phyloP scores from a whole-genome alignment of 495 filamentous ascomycete genomes.

The Collariella sp. region DNA sequence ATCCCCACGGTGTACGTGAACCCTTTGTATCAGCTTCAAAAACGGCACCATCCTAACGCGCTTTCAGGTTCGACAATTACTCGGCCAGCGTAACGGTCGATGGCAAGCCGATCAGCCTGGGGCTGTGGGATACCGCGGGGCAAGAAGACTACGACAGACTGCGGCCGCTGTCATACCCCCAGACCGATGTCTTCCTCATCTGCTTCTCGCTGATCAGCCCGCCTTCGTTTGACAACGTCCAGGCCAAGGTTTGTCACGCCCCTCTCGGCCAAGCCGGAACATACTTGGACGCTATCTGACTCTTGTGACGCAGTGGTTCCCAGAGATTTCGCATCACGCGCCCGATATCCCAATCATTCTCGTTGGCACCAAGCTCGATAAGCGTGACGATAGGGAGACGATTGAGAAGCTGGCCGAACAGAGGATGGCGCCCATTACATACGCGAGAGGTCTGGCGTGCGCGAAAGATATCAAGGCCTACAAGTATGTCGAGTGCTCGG shows the following conservation, averaged over 20 bases:
- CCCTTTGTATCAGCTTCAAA: slow-evolving; percentile 44
- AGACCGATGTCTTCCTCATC: slow-evolving; percentile 96
- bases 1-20: slow-evolving; percentile 91
- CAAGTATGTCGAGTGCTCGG: slow-evolving; percentile 98
- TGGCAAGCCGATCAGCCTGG: slow-evolving; percentile 90
- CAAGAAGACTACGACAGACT: slow-evolving; percentile 98
- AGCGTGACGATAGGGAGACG: slow-evolving; percentile 82
- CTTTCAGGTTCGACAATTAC: slow-evolving; percentile 92
- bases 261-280: too few relatives aligned
- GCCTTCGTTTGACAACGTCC: slow-evolving; percentile 95
- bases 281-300: slow-evolving; percentile 12
- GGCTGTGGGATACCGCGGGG: slow-evolving; percentile 97
- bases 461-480: slow-evolving; percentile 88
- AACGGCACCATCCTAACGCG: slow-evolving; percentile 39
- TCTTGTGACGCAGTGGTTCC: slow-evolving; percentile 62
- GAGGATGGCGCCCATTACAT: slow-evolving; percentile 86
- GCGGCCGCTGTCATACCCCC: slow-evolving; percentile 90
- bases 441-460: slow-evolving; percentile 74
- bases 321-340: slow-evolving; percentile 94
- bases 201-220: slow-evolving; percentile 98
- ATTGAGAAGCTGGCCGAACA: slow-evolving; percentile 67
- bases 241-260: slow-evolving; percentile 64
- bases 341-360: slow-evolving; percentile 93
- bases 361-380: slow-evolving; percentile 94
- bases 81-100: slow-evolving; percentile 98